These are phyloP conservation scores for Populus trichocarpa DNA, from an alignment of 441 rosid species.

Conservation along the genomic window DNA sequence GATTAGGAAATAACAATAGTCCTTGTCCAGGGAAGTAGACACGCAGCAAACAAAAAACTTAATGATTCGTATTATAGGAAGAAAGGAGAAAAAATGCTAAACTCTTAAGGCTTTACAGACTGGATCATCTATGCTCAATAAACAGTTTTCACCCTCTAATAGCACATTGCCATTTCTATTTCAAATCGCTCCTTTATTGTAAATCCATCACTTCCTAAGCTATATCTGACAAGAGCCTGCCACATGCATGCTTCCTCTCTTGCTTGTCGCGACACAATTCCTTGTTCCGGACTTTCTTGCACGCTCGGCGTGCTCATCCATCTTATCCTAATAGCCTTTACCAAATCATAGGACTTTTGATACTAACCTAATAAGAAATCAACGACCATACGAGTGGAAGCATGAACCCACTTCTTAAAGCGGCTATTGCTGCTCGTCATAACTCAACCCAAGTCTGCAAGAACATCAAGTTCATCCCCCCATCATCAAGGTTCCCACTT, in stretches of 20 bases:
- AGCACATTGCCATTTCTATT: neutral
- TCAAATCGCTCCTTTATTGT: neutral
- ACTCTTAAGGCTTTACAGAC: neutral
- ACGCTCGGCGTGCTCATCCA: neutral
- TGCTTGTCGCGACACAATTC: neutral
- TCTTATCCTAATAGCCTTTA: too few relatives aligned
- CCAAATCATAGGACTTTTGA: neutral
- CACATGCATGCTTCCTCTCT: neutral
- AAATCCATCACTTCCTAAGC: neutral
- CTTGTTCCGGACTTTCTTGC: neutral
- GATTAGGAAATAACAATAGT: neutral
- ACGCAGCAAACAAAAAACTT: too few relatives aligned
- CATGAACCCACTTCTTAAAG: neutral
- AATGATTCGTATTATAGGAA: neutral
- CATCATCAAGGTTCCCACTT: too few relatives aligned
- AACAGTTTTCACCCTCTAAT: neutral
- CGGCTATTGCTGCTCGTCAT: neutral
- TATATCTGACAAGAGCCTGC: neutral
- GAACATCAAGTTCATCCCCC: neutral
- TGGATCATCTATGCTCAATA: neutral
- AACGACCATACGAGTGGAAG: neutral
- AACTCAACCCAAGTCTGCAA: neutral
- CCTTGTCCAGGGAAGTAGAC: too few relatives aligned
- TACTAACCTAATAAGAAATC: neutral
- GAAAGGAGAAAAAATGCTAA: neutral